Evolutionary conservation across 116 monocot genomes (phyloP), one percentile per base, ranked within the genome.

Genomic region (Zostera marina): DNA sequence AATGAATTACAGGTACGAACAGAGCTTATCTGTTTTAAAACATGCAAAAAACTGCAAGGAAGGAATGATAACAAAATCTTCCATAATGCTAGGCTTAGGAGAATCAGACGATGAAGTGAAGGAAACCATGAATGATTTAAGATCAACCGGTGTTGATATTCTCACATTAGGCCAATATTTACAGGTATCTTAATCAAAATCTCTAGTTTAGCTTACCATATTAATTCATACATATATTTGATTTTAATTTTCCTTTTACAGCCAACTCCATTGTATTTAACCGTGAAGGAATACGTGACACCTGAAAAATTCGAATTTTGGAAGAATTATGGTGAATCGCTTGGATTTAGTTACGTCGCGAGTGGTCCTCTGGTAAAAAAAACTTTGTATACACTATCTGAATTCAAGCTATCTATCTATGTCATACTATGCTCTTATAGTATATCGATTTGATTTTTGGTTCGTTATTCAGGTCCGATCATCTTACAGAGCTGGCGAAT

Each of bases 21-120:
- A 49, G 49, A 49, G 49, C 49, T 19, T 49, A 20, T 49, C 49
- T 15, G 14, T 49, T 41, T 40, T 38, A 14, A 17, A 64, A 40
- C 53, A 64, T 19, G 17, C 25, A 17, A 40, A 52, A 3, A 13
- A 22, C 12, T 44, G 63, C 4, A 58, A 80, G 66, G 76, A 80
- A 54, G 85, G 89, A 25, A 89, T 89, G 85, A 58, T 96, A 60
- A 85, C 96, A 42, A 89, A 96, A 61, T 89, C 90, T 41, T 89
- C 96, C 40, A 82, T 96, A 55, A 96, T 96, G 90, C 66, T 96
- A 53, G 96, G 89, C 43, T 85, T 89, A 63, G 89, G 96, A 47
- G 89, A 96, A 70, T 74, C 75, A 56, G 90, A 96, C 68, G 85
- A 96, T 46, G 89, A 96, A 68, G 65, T 96, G 51, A 80, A 76